Conservation (phyloP, 352 stramenopile genomes). For the Albugo candida region DNA sequence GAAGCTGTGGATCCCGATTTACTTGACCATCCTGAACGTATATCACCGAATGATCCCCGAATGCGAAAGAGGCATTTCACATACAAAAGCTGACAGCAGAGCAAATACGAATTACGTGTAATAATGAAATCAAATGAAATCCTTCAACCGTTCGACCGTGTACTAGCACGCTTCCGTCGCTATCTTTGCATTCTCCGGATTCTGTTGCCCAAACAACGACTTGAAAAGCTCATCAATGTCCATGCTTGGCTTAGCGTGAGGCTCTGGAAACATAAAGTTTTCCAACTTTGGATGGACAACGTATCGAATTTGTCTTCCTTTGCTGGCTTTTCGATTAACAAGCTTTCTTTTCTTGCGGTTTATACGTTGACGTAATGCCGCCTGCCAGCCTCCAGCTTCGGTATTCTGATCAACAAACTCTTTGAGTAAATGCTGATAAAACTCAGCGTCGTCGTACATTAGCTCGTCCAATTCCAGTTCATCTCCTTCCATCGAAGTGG, state of each 20-base stretch:
- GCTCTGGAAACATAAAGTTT: conserved; percentile 81
- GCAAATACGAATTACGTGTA: neutral
- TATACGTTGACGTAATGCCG: conserved; percentile 27
- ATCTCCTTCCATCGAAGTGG: neutral
- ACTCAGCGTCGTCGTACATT: conserved; percentile 77
- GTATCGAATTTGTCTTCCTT: conserved; percentile 65
- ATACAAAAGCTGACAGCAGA: neutral
- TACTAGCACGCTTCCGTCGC: neutral
- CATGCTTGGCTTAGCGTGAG: conserved; percentile 52
- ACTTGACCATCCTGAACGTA: conserved; percentile 33
- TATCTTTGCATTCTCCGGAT: neutral
- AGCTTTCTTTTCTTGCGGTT: conserved; percentile 73
- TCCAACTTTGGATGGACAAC: conserved; percentile 74
- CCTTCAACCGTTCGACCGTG: neutral
- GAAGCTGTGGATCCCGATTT: conserved; percentile 46
- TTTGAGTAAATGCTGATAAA: conserved; percentile 79
- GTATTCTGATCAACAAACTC: conserved; percentile 72
- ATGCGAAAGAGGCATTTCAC: conserved; percentile 14
- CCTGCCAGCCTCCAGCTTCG: conserved; percentile 17
- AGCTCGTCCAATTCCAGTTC: conserved; percentile 50
- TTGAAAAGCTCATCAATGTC: conserved; percentile 72
- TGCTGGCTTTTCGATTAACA: conserved; percentile 79
- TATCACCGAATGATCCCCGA: conserved; percentile 57
- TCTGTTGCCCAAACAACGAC: conserved; percentile 51
- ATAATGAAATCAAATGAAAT: neutral